These are phyloP conservation scores for Avicennia marina DNA, from an alignment of 257 asterid species.

Conservation along the genomic window DNA sequence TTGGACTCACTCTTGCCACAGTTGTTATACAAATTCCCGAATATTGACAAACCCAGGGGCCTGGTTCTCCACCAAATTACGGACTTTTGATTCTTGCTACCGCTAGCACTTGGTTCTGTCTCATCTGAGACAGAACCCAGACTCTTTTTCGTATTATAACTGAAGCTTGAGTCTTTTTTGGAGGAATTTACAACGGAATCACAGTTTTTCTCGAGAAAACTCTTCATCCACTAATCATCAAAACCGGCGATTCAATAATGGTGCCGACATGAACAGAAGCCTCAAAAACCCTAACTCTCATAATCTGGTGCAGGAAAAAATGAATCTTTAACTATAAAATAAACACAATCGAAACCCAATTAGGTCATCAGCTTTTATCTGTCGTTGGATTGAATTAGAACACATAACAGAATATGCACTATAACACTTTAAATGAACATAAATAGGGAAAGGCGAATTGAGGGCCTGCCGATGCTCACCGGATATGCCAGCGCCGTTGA, in stretches of 20 bases:
- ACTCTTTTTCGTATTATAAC: conserved; percentile 5
- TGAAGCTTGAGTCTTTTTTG: conserved; percentile 9
- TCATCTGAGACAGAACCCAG: conserved; percentile 55
- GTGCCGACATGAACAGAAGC: conserved; percentile 24
- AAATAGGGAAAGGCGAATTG: background rate
- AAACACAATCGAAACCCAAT: conserved; percentile 13
- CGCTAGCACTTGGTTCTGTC: conserved; percentile 38
- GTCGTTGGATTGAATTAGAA: background rate
- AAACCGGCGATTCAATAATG: conserved; percentile 8
- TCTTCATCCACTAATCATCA: conserved; percentile 46
- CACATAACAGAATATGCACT: background rate
- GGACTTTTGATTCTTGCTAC: conserved; percentile 30
- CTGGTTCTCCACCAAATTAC: conserved; percentile 37
- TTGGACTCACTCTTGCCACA: conserved; percentile 22
- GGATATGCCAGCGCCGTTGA: conserved; percentile 15
- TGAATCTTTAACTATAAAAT: conserved; percentile 1
- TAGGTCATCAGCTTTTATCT: background rate
- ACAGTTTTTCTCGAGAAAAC: conserved; percentile 25
- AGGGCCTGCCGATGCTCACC: conserved; percentile 24
- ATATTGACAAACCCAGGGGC: conserved; percentile 30
- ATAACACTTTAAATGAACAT: background rate
- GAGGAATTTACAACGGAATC: conserved; percentile 27
- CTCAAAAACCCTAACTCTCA: conserved; percentile 10
- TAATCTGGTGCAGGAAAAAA: conserved; percentile 18
- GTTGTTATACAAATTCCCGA: conserved; percentile 21